Base-by-base conservation (phyloP, 352 stramenopile genomes). In the Phytophthora cactorum region DNA sequence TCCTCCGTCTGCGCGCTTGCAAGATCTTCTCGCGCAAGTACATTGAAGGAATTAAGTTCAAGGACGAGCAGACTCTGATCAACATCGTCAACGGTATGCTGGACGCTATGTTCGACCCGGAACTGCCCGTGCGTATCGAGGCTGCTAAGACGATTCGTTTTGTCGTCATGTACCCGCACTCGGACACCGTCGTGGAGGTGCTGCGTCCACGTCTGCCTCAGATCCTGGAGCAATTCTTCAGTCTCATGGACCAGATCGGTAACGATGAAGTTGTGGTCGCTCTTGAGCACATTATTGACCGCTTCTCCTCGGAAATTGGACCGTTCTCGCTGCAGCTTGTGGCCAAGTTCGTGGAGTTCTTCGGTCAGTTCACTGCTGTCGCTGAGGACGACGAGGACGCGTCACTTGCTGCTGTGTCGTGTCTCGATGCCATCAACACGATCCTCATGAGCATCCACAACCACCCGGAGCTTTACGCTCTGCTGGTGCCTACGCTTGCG, bases 241-340 rank as follows among this genome's bases (percentile, higher is more conserved):
- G 89, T 46, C 97, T 99, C 39, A 99, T 99, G 97, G 96, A 98
- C 68, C 94, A 99, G 78, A 99, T 99, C 64, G 96, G 96, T n/a
- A 98, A 98, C 61, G 97, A 99, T 75, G 96, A 99, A 78, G 97
- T 99, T 28, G 94, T 98, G 10, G 88, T 97, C 14, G 96, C 96
- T 28, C 79, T 97, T 1, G 86, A 97, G 63, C 82, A 98, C 43
- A 98, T 99, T 59, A 98, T 99, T 49, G 96, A 99, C 70, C 94
- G 93, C 50, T 99, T 98, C 79, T 95, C 94, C 1, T 95, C 98
- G 43, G 92, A 99, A 74, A 99, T 99, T 49, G 95, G 89, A 6
- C 90, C 88, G 1, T 97, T 96, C 63, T 97, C 96, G 39, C 66
- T 98, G 34, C 88, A 97, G 68, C 80, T 99, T 6, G 91, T 98